Conservation (phyloP, 139 green algal species). For the Chlamydomonas urium region DNA sequence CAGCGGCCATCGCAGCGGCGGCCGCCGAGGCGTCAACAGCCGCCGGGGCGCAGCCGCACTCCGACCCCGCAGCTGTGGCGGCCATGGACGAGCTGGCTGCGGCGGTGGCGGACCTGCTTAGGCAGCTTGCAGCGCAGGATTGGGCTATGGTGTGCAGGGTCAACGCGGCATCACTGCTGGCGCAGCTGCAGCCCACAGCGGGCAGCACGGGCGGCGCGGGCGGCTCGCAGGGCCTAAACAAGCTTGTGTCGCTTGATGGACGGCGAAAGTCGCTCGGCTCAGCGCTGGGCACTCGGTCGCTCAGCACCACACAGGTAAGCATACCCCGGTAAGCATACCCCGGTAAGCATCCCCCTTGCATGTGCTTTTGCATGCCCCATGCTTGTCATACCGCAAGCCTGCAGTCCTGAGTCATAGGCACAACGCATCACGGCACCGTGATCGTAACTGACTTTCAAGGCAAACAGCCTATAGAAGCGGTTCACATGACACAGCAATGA, state of each 20-base stretch:
- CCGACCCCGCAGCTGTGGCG: not conserved
- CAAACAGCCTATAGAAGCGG: not conserved
- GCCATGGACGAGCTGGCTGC: not conserved
- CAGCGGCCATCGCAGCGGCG: not conserved
- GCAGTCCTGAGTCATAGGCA: too few species aligned
- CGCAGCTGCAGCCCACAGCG: not conserved
- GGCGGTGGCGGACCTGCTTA: slow-evolving; percentile 6
- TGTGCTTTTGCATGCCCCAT: too few species aligned
- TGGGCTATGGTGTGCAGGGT: slow-evolving; percentile 7
- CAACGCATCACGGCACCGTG: too few species aligned
- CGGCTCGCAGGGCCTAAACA: not conserved
- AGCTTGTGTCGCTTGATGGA: not conserved
- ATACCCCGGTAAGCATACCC: too few species aligned
- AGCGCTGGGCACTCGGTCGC: not conserved
- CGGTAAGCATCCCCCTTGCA: too few species aligned
- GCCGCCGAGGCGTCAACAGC: not conserved
- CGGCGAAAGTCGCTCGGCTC: not conserved
- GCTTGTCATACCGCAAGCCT: too few species aligned
- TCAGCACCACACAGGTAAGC: too few species aligned
- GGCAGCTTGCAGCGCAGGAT: slow-evolving; percentile 1
- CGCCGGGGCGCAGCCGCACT: not conserved
- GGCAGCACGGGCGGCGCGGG: not conserved
- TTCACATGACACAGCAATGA: not conserved
- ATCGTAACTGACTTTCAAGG: too few species aligned
- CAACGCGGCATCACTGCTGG: not conserved